These are phyloP conservation scores for Colletotrichum lentis DNA, from an alignment of 2,329 filamentous ascomycete genomes.

Conservation along the genomic window DNA sequence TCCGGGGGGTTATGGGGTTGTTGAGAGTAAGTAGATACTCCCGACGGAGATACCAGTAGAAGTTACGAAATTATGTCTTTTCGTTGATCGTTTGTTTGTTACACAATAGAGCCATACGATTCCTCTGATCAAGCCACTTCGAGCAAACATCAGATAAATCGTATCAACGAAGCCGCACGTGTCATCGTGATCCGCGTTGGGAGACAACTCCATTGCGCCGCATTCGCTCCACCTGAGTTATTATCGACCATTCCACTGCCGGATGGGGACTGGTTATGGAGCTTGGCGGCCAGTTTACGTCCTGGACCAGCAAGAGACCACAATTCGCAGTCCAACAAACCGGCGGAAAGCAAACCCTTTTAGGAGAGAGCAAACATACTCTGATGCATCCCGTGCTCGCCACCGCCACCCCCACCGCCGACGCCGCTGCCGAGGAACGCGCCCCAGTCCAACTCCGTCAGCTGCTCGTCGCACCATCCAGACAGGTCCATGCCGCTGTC, in stretches of 20 bases:
- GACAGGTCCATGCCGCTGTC: conserved; percentile 43
- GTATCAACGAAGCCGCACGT: too few species aligned
- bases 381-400: neutral
- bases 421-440: conserved; percentile 37
- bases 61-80: conserved; percentile 1
- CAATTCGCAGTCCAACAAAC: neutral
- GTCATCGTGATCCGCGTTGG: too few species aligned
- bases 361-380: conserved; percentile 5
- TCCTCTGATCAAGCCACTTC: neutral
- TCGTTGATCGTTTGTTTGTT: neutral
- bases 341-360: neutral
- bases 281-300: too few species aligned
- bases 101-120: neutral
- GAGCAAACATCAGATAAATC: neutral
- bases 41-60: neutral
- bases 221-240: neutral
- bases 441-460: conserved; percentile 43
- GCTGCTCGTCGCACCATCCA: conserved; percentile 44
- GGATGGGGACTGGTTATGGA: neutral
- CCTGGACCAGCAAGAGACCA: too few species aligned
- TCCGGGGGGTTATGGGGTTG: neutral
- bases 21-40: too few species aligned
- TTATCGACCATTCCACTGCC: too few species aligned
- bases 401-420: neutral
- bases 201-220: neutral